Base-by-base conservation (phyloP, 148 eudicot genomes). In the Beta vulgaris region DNA sequence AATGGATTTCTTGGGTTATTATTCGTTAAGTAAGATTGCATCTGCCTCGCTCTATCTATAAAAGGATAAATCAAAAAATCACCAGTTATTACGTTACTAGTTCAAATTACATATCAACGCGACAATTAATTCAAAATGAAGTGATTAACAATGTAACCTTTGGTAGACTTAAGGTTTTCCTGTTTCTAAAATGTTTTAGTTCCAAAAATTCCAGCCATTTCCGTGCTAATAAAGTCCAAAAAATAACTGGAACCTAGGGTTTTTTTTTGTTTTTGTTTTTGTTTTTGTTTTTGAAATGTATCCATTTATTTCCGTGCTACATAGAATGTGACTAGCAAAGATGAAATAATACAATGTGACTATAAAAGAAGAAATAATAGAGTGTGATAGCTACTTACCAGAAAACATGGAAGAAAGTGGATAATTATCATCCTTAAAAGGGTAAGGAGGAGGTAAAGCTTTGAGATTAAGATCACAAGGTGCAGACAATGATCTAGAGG, bases 1-100 rank as follows among this genome's bases (percentile, higher is more conserved):
- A 87, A 59, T 0, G 55, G 74, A 42, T 79, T 81, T 71, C 87
- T 84, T 66, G 73, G 78, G 42, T 84, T 85, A 28, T 79, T 84
- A 28, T 79, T 84, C 23, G 58, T 34, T 63, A 53, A 29, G 72
- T 68, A 83, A 83, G n/a, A 68, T 70, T 78, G 86, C 85, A 85
- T 82, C 75, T 28, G 72, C 75, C 79, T 87, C 18, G 79, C 44
- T 77, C 90, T 87, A 48, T 73, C 92, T 88, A 71, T 69, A 10
- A 73, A 21, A 7, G 25, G 2, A 14, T 3, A 37, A 25, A 0
- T 11, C 11, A 39, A 53, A n/a, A 15, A 8, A 28, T 12, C 46
- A 18, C n/a, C 3, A 37, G 4, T 57, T 2, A 15, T 15, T 15
- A 66, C 44, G 32, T 53, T 7, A 26, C 12, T 3, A 51, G 57